Evolutionary conservation across 2,329 filamentous ascomycete species (phyloP), one percentile per base, ranked within the genome.

Genomic region (Talaromyces sp.): DNA sequence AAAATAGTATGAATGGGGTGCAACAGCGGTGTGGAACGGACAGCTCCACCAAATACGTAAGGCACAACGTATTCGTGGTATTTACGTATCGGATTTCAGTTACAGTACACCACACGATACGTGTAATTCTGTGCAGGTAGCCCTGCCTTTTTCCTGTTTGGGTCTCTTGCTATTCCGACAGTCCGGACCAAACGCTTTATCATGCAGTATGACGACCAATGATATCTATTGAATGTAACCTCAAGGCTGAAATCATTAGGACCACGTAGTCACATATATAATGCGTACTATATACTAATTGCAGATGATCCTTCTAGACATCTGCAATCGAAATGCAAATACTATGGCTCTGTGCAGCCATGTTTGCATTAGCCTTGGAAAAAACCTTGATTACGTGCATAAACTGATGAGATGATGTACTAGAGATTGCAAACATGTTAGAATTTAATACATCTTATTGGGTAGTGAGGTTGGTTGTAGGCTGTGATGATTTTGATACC

Each of bases 151-250:
- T 25, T 42, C 54, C 54, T 57, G 37, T 57, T 57, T 57, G 37
- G 54, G 23, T 37, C 11, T 40, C 31, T 40, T 18, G 42, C 12
- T 28, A 25, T 50, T 60, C 58, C 58, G 58, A 60, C 44, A 60
- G 44, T 52, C 46, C 58, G 58, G 58, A 50, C 58, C 58, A 50
- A n/a, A 60, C 42, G 54, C n/a, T 57, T 40, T 28, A 5, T 37
- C 54, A 57, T 57, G 54, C 54, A 57, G 16, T 39, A 31, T 28
- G 23, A 57, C 23, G 54, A 28, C 54, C 54, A 57, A 57, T 57
- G 14, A 57, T 42, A 14, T 18, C 21, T 25, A 18, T 42, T n/a
- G 31, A 54, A 54, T 35, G 2, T 8, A 5, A 37, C 16, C n/a
- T 52, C 48, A 35, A 35, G 48, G 28, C 50, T 54, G 50, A 54